Conservation (phyloP, 768 basidiomycete genomes). For the Trametes villosa region DNA sequence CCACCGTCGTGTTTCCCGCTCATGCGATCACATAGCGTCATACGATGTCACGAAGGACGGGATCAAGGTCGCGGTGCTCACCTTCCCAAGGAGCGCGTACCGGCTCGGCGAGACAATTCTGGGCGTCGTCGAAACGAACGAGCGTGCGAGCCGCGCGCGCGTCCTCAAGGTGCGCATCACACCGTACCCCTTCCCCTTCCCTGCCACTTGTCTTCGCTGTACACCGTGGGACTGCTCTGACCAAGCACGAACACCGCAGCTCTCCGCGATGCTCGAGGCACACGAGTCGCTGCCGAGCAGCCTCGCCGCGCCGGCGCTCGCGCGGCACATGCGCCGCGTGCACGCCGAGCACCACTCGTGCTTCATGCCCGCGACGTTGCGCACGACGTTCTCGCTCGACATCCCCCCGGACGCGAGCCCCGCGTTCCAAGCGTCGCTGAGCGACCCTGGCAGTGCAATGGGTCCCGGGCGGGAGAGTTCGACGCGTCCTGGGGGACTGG, state of each 20-base stretch:
- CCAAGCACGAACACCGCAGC: constrained; percentile 43
- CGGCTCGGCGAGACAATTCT: constrained; percentile 90
- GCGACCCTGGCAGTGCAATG: constrained; percentile 41
- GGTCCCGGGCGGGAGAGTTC: constrained; percentile 26
- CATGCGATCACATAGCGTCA: constrained; percentile 57
- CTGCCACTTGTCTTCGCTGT: not conserved
- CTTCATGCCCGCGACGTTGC: constrained; percentile 69
- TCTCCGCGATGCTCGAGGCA: constrained; percentile 88
- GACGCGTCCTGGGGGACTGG: constrained; percentile 65
- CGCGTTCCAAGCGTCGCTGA: constrained; percentile 63
- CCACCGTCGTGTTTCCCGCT: not conserved
- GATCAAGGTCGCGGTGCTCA: constrained; percentile 85
- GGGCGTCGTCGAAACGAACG: constrained; percentile 89
- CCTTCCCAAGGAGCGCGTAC: constrained; percentile 90
- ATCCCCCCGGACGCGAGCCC: constrained; percentile 93
- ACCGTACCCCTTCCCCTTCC: not conserved
- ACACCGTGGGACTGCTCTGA: not conserved
- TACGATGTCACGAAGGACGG: constrained; percentile 97
- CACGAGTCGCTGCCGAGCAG: constrained; percentile 80
- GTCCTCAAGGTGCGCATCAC: constrained; percentile 79
- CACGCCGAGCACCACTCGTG: constrained; percentile 88
- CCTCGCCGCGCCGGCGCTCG: constrained; percentile 50
- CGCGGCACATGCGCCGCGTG: constrained; percentile 65
- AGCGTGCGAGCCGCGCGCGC: constrained; percentile 63
- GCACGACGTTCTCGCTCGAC: constrained; percentile 87